Base-by-base conservation (phyloP, 2,329 filamentous ascomycete species). In the Apiospora pterosperma region DNA sequence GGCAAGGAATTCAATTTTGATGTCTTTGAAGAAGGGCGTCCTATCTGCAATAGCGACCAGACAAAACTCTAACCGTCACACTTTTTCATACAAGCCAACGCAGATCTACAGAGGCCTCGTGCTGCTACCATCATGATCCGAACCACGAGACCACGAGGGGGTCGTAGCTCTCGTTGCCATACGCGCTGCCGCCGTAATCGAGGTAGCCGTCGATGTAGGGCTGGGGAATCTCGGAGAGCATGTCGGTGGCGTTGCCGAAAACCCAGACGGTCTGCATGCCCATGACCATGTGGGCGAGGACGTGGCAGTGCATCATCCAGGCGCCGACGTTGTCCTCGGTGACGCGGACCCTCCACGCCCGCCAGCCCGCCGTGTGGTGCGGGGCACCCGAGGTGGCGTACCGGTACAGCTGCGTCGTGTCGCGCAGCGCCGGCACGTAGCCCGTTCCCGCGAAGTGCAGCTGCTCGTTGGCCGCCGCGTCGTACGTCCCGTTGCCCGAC, bases 281-380 rank as follows among this genome's bases (percentile, higher is more conserved):
- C 84, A 88, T 87, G 21, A 85, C 75, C 80, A 86, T 85, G 71
- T 89, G 86, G 63, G 83, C 81, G 61, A 85, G 67, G 19, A 84
- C 81, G 71, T 89, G 86, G 67, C 86, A 89, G 72, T 89, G 86
- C 67, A 88, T 77, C 84, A 88, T 84, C 85, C 85, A 89, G 3
- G 85, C 84, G 0, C 86, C 87, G 0, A 88, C 82, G 4, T 84
- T 77, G 1, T 77, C 72, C 39, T 77, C 69, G 1, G 72, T 75
- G 1, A 83, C 72, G 5, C 77, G 70, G 1, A 89, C 74, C 11
- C 88, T 77, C 88, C 87, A 90, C 0, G 81, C 87, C 23, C 87
- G 77, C 88, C 88, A 90, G 0, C 87, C 86, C 0, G 80, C 77
- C 2, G 78, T 79, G 6, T 77, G 71, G 4, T 80, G 75, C 0